These are phyloP conservation scores for Babesia gibsoni DNA, from an alignment of 169 alveolate species.

Conservation along the genomic window DNA sequence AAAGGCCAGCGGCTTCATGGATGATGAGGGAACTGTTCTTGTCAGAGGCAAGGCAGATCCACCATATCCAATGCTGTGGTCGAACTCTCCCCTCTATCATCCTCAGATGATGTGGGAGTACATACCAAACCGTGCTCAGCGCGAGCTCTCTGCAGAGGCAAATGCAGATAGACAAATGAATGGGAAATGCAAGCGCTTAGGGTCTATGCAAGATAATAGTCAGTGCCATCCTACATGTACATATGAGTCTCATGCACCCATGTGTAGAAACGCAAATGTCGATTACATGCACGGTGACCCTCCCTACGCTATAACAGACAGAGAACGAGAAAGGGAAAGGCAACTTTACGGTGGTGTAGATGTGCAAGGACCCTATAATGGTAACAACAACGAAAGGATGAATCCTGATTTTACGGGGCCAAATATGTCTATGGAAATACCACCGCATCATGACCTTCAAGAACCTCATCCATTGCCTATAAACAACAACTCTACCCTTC, in stretches of 20 bases:
- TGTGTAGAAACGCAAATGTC: background rate
- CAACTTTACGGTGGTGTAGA: background rate
- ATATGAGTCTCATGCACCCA: constrained; percentile 1
- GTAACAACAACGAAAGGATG: background rate
- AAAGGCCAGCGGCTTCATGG: constrained; percentile 84
- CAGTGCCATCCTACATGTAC: constrained; percentile 7
- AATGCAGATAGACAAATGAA: background rate
- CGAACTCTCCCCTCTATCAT: constrained; percentile 76
- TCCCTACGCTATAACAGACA: constrained; percentile 14
- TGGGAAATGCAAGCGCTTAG: constrained; percentile 6
- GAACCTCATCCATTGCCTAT: constrained; percentile 11
- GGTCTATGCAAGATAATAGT: background rate
- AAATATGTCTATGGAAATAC: background rate
- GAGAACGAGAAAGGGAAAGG: constrained; percentile 1
- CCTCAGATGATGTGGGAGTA: constrained; percentile 86
- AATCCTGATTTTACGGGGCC: background rate
- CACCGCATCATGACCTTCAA: background rate
- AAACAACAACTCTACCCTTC: background rate
- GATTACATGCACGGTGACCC: background rate
- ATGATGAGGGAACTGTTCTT: constrained; percentile 86
- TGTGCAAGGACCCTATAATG: background rate
- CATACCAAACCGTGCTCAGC: constrained; percentile 62
- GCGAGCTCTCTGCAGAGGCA: constrained; percentile 51
- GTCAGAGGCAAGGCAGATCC: constrained; percentile 89
- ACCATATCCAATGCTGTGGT: constrained; percentile 85